Percentiles rank a stretch among this genome's conserved stretches.
Evolutionary conservation across 2,329 filamentous ascomycete species (phyloP).

Genomic region (Calonectria hawksworthii): DNA sequence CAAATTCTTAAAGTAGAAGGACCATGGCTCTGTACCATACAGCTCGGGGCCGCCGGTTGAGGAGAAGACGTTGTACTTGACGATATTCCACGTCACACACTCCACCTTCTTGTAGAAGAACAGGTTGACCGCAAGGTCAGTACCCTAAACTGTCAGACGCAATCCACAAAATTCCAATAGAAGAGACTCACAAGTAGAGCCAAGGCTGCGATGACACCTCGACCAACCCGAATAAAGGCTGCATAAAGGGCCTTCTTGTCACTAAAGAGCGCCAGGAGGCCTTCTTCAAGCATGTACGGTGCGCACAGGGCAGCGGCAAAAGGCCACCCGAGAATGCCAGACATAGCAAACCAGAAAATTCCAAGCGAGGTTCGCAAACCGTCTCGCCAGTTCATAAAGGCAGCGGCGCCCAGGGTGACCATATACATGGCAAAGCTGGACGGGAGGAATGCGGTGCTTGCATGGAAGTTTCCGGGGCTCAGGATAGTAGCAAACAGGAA

Average conservation of each 20-base stretch:
- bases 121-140: constrained; percentile 80
- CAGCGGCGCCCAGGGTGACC: constrained; percentile 85
- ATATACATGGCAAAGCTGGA: constrained; percentile 98
- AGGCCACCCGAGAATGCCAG: constrained; percentile 91
- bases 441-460: constrained; percentile 87
- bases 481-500: constrained; percentile 83
- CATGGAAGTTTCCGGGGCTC: constrained; percentile 94
- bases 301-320: constrained; percentile 87
- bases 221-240: constrained; percentile 71
- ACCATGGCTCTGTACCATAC: constrained; percentile 96
- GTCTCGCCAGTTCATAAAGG: constrained; percentile 91
- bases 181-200: constrained; percentile 74
- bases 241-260: constrained; percentile 72
- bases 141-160: constrained; percentile 60
- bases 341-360: constrained; percentile 91
- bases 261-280: constrained; percentile 68
- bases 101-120: constrained; percentile 88
- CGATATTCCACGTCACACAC: constrained; percentile 90
- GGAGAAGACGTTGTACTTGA: constrained; percentile 95
- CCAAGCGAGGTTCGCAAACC: constrained; percentile 85
- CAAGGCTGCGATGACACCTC: constrained; percentile 77
- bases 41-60: constrained; percentile 87
- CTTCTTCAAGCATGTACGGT: constrained; percentile 86
- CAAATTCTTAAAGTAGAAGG: constrained; percentile 94
- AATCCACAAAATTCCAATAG: not conserved